Conservation (phyloP, 306 rosid species). For the Echinosophora koreensis region DNA sequence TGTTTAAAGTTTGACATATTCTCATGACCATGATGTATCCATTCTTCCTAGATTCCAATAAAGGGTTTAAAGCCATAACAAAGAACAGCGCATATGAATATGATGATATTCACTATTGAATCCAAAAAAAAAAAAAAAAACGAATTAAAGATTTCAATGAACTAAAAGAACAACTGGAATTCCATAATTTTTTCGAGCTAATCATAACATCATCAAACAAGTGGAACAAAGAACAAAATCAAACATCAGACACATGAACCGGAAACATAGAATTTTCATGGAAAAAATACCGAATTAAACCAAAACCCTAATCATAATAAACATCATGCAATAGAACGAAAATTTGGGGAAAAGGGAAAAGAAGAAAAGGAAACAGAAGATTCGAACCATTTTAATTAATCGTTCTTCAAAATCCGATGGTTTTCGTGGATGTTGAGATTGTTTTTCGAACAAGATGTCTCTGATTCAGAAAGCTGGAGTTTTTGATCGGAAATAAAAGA, state of each 20-base stretch:
- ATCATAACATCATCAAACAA: conserved; percentile 20
- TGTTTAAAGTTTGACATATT: neutral
- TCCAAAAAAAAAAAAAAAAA: no score
- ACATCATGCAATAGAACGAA: neutral
- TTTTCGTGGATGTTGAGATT: neutral
- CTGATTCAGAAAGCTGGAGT: neutral
- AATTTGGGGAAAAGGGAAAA: neutral
- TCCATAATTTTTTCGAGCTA: neutral
- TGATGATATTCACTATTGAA: neutral
- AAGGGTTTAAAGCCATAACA: conserved; percentile 6
- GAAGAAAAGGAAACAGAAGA: neutral
- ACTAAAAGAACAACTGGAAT: neutral
- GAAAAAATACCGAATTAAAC: neutral
- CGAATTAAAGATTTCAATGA: neutral
- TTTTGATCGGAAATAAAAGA: conserved; percentile 2
- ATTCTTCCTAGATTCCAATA: neutral
- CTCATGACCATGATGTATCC: neutral
- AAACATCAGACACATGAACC: neutral
- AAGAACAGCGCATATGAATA: neutral
- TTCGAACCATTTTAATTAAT: conserved; percentile 36
- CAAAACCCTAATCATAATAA: conserved; percentile 12
- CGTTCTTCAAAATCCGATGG: neutral
- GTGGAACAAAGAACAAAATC: neutral
- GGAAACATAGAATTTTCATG: neutral
- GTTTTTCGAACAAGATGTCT: neutral